These are phyloP conservation scores for Dispira parvispora DNA, from an alignment of 192 early-diverging fungal genomes.

Conservation along the genomic window DNA sequence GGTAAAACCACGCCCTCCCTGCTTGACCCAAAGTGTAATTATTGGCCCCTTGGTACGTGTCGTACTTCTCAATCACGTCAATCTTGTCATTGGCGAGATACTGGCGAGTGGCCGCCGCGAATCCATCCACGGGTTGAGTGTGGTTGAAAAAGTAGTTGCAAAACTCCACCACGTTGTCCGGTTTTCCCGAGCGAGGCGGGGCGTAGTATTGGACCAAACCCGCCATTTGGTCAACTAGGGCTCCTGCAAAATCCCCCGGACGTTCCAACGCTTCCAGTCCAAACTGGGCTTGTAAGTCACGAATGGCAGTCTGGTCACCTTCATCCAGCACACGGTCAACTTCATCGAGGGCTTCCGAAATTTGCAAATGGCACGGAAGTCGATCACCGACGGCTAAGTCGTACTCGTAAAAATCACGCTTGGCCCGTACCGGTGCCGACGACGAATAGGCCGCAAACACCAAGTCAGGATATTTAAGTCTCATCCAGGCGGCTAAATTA, in stretches of 20 bases:
- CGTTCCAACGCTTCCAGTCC: conserved; percentile 20
- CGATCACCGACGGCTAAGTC: conserved; percentile 30
- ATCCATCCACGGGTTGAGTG: conserved; percentile 22
- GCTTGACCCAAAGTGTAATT: conserved; percentile 22
- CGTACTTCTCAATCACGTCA: conserved; percentile 19
- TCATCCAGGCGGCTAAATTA: conserved; percentile 60
- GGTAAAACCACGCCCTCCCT: conserved; percentile 41
- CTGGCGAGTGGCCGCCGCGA: conserved; percentile 25
- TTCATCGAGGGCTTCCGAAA: conserved; percentile 25
- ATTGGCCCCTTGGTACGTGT: conserved; percentile 18
- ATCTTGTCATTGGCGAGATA: conserved; percentile 22
- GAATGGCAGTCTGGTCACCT: conserved; percentile 17
- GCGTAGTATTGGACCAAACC: conserved; percentile 24
- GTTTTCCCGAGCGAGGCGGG: conserved; percentile 17
- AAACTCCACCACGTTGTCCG: conserved; percentile 13
- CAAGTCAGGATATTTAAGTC: conserved; percentile 42
- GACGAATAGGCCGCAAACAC: conserved; percentile 54
- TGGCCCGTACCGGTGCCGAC: conserved; percentile 53
- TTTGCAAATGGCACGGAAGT: conserved; percentile 21
- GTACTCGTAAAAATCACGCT: conserved; percentile 47
- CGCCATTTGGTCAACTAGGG: conserved; percentile 26
- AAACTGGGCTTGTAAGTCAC: conserved; percentile 22
- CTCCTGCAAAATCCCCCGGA: conserved; percentile 27
- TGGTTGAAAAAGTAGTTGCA: conserved; percentile 18
- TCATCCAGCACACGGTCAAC: conserved; percentile 25